Evolutionary conservation across 2,329 filamentous ascomycete genomes (phyloP), one percentile per base, ranked within the genome.

Genomic region (Aspergillus piperis): DNA sequence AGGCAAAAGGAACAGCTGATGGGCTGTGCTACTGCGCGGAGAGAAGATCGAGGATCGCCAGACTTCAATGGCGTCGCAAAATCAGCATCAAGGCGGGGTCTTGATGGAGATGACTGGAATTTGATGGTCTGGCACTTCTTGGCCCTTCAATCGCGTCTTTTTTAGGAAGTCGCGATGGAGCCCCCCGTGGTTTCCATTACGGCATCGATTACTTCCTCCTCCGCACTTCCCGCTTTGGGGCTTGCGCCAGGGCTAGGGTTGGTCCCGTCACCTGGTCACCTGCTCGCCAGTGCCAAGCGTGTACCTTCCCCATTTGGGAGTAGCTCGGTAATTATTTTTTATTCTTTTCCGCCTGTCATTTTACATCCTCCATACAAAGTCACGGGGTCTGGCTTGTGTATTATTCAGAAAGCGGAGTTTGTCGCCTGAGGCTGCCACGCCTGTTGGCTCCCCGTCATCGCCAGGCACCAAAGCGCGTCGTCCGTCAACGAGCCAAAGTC

Each of bases 391-490:
- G 10, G 10, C 8, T 11, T 30, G 10, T 30, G 32, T 36, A 36
- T 36, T 36, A 36, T 36, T 15, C 10, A 36, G 32, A 36, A 36
- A 36, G 32, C 32, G 11, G 32, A 36, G 32, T 15, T 19, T n/a
- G 42, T 38, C n/a, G 55, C 57, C 59, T 61, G 36, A 62, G 63
- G 61, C 56, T 41, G 17, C 15, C 7, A 42, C 10, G 10, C 8
- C 25, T 47, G 11, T 51, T 21, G 32, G 47, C 42, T 36, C 32
- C 50, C 55, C 38, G 48, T 57, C 52, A 59, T 56, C 56, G 44
- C 57, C 62, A 66, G 65, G 65, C 65, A 66, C 50, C 58, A 57
- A 66, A 56, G 62, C 64, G 65, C 65, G 65, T 66, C 61, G 61
- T 64, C 50, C 57, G 49, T 56, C 56, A 51, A 60, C 48, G 55